Evolutionary conservation across 305 asterid genomes (phyloP), one percentile per base, ranked within the genome.

Genomic region (Fraxinus paxiana): DNA sequence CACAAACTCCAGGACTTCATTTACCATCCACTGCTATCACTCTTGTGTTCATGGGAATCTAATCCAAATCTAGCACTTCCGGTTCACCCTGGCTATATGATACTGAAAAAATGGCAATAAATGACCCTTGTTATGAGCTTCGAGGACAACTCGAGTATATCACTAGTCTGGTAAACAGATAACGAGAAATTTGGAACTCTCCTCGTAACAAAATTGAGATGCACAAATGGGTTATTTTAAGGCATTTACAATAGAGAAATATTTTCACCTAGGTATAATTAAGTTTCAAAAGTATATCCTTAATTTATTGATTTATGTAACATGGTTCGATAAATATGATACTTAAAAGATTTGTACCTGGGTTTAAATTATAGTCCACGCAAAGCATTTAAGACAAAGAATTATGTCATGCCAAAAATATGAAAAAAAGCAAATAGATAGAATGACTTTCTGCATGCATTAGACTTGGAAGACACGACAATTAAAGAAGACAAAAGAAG

Each of bases 401-500:
- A 75, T 63, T 71, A n/a, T 10, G 56, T 5, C 41, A 77, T 24
- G 75, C 67, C 37, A 48, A 48, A 59, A 73, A 76, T 63, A 22
- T 2, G 38, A 41, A 73, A 51, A 51, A 18, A 20, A 13, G 15
- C 30, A 79, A 75, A 24, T 70, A 67, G 71, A 33, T 65, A 17
- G 24, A 1, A 6, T 61, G 69, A 28, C 59, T 76, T 73, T 84
- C 72, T 59, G 67, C 77, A 84, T 73, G 75, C 61, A 31, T 18
- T 20, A 72, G 82, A 61, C 78, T 31, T 38, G 70, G 28, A 70
- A 24, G 73, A 70, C 73, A 59, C 51, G 74, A 74, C 73, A 78
- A 74, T 1, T 61, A 78, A 77, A 71, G 75, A 28, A 72, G 76
- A 77, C 82, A 73, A 71, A 37, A 26, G 18, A 77, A 51, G 82